Base-by-base conservation (phyloP, 1,284 basidiomycete genomes). In the Neolentinus lepideus region DNA sequence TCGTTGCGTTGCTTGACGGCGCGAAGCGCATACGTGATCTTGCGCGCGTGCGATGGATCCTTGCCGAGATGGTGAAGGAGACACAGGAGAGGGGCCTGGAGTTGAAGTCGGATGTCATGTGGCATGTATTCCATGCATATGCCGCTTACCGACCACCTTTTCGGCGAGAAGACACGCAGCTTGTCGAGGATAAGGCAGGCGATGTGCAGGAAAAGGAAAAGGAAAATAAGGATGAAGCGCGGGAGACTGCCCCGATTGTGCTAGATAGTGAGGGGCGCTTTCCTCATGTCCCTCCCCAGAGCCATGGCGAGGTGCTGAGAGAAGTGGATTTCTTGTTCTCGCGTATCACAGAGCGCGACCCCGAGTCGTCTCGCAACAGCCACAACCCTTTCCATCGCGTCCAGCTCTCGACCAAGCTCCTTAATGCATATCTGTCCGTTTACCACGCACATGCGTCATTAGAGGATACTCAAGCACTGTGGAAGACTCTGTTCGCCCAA, bases 11-110 rank as follows among this genome's bases (percentile, higher is more conserved):
- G 25, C 71, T 99, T 56, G 92, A 96, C 59, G 94, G 93, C 0
- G 90, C 92, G 52, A 97, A 94, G 67, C 76, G 92, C 3, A 75
- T 86, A 0, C 90, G 93, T 0, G 96, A 98, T 68, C 69, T 99
- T 9, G 76, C 80, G 9, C 77, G 92, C 50, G 85, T 88, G 8
- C 76, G 95, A 57, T 98, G 94, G 95, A 88, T 98, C 56, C 73
- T 99, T 55, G 90, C 90, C 0, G 93, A 98, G 74, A 85, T 94
- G 71, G 81, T 93, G 12, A 73, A 63, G 68, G 63, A 61, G 63
- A 60, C 61, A 62, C 63, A 47, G 27, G 65, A 60, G 14, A 59
- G 57, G 21, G 60, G 57, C 6, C 58, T 58, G 21, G 66, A 71
- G 14, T 62, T 67, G 43, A 79, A 94, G 60, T 85, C 89, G 55